Conservation (phyloP, 1,284 basidiomycete species). For the Ceratobasidium sp. region DNA sequence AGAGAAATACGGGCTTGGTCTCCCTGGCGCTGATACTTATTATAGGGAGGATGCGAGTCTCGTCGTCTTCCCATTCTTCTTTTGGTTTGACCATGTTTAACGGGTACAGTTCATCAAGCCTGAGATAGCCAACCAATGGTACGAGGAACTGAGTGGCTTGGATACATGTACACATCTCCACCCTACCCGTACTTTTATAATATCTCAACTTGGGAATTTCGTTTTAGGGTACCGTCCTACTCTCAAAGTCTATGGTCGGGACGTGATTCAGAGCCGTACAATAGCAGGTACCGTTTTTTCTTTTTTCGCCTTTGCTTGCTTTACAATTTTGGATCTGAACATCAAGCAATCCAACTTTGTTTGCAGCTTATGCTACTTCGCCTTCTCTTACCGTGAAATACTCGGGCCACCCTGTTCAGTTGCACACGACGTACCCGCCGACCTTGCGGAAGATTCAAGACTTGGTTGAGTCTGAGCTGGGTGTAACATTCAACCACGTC, state of each 20-base stretch:
- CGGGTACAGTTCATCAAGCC: constrained; percentile 54
- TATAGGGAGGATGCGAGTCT: constrained; percentile 56
- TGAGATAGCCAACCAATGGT: constrained; percentile 56
- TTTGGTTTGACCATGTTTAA: constrained; percentile 15
- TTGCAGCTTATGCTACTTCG: constrained; percentile 57
- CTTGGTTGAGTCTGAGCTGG: constrained; percentile 56
- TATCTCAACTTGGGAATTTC: background rate
- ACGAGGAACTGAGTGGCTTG: constrained; percentile 55
- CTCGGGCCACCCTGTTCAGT: constrained; percentile 57
- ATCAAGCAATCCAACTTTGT: background rate
- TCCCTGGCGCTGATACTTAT: constrained; percentile 56
- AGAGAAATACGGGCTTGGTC: constrained; percentile 49
- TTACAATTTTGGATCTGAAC: constrained; percentile 16
- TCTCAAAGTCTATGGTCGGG: constrained; percentile 64
- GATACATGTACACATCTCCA: constrained; percentile 54
- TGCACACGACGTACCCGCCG: constrained; percentile 59
- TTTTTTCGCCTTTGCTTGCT: too few relatives aligned
- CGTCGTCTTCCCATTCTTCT: background rate
- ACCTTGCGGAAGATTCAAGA: constrained; percentile 57
- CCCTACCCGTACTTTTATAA: too few relatives aligned
- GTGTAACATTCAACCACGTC: constrained; percentile 62
- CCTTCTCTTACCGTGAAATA: constrained; percentile 58
- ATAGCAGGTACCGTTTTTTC: constrained; percentile 56
- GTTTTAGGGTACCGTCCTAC: constrained; percentile 60
- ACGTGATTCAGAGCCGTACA: constrained; percentile 60